phyloP scores from a whole-genome alignment of 306 rosid species.

The Urtica urens region DNA sequence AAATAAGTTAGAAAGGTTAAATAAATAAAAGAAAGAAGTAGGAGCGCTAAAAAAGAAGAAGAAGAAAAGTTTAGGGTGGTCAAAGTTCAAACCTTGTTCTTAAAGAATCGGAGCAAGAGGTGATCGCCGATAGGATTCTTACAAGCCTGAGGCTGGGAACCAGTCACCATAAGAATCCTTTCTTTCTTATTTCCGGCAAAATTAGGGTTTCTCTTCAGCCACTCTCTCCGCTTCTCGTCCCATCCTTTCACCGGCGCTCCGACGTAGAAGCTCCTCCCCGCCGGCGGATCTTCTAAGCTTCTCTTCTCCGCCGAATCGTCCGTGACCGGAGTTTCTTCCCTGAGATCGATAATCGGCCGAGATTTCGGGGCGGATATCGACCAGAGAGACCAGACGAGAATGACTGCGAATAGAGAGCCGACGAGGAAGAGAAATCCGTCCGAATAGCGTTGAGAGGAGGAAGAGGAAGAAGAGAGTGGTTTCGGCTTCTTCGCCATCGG shows the following conservation, averaged over 20 bases:
- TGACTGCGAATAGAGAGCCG: constrained; percentile 45
- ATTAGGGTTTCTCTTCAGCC: constrained; percentile 48
- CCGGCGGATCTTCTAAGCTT: constrained; percentile 55
- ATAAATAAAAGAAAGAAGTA: too few relatives aligned
- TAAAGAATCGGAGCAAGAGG: constrained; percentile 47
- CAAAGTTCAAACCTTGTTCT: too few relatives aligned
- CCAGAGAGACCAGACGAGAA: constrained; percentile 46
- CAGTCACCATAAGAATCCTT: constrained; percentile 40
- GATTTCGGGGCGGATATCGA: constrained; percentile 30
- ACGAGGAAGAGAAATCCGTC: constrained; percentile 45
- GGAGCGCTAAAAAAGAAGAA: too few relatives aligned
- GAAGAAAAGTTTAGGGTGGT: too few relatives aligned
- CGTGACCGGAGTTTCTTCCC: background rate
- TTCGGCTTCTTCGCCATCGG: constrained; percentile 40
- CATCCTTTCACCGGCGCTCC: constrained; percentile 37
- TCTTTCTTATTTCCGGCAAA: constrained; percentile 26
- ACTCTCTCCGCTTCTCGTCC: constrained; percentile 58
- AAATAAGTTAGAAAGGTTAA: too few relatives aligned
- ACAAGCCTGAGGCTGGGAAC: constrained; percentile 72
- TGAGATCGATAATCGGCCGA: background rate
- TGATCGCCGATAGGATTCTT: constrained; percentile 66
- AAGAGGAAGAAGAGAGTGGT: constrained; percentile 14
- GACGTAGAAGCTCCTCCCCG: constrained; percentile 43
- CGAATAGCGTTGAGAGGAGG: too few relatives aligned
- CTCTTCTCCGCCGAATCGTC: constrained; percentile 37